phyloP scores from a whole-genome alignment of 2,329 filamentous ascomycete genomes.

The Aspergillus quadrilineatus region DNA sequence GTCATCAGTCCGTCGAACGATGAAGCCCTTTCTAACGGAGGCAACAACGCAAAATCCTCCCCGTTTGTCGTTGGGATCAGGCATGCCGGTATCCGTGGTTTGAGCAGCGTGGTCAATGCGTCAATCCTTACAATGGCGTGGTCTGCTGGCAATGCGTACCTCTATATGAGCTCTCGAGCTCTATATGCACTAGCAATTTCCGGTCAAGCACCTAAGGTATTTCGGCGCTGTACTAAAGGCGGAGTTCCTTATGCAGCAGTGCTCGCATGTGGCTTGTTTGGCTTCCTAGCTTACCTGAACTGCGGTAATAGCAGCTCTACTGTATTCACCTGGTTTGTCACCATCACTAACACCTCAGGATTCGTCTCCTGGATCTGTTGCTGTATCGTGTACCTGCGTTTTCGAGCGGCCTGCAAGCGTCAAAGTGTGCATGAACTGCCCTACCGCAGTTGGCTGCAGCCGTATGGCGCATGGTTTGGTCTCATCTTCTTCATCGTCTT shows the following conservation, averaged over 20 bases:
- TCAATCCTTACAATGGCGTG: conserved; percentile 41
- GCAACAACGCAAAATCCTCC: conserved; percentile 43
- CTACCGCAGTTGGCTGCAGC: neutral
- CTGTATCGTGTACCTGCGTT: neutral
- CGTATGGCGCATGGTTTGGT: neutral
- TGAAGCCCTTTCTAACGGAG: conserved; percentile 44
- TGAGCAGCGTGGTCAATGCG: conserved; percentile 42
- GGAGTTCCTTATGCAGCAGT: conserved; percentile 58
- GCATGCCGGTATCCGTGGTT: conserved; percentile 44
- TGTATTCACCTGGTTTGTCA: conserved; percentile 63
- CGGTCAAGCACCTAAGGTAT: conserved; percentile 38
- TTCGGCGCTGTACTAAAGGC: conserved; percentile 44
- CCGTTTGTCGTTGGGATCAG: conserved; percentile 56
- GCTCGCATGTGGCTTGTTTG: conserved; percentile 50
- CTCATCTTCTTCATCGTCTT: neutral
- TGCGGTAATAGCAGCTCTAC: conserved; percentile 53
- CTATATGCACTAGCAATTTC: conserved; percentile 41
- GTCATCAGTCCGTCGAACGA: conserved; percentile 67
- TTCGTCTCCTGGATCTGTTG: neutral
- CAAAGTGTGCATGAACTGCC: neutral
- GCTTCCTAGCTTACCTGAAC: conserved; percentile 65
- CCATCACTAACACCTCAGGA: neutral
- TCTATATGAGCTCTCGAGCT: conserved; percentile 38
- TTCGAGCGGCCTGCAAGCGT: neutral
- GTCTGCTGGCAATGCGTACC: conserved; percentile 45